Evolutionary conservation across 805 yeast genomes (phyloP), one percentile per base, ranked within the genome.

Genomic region (Candida sphagnicola): DNA sequence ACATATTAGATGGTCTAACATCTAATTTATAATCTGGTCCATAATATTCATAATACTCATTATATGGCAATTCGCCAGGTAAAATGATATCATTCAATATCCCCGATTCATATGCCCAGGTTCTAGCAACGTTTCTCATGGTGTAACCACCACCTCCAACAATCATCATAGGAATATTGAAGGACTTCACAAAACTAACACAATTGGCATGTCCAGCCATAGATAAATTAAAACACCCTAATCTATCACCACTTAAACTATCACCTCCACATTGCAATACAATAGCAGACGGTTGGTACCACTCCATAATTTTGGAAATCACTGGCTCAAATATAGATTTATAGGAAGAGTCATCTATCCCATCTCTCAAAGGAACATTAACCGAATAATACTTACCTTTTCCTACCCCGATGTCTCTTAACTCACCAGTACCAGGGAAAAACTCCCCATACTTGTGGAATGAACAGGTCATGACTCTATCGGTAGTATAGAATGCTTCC

Each of bases 191-290:
- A 62, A 78, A 91, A 50, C 83, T 80, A 37, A 91, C 87, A 70
- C 99, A 93, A 62, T 91, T 95, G 29, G 97, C 98, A 59, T 95
- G 99, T 0, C 96, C 98, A 40, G 71, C 72, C 78, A 91, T 90
- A 40, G 93, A 87, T 46, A 93, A 75, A 58, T 95, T 93, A 69
- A 95, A 95, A 54, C 96, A 87, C 23, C 99, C 99, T 42, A 95
- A 71, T 50, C 95, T 77, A 68, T 93, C 99, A 30, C 97, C 96
- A 29, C 95, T 88, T 37, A 93, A 72, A 1, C 98, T 90, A 60
- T 93, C 99, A 19, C 97, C 99, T 34, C 99, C 99, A 69, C 97
- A 89, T 64, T 93, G 99, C 47, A 90, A 77, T n/a, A 93, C 96
- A 44, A 93, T 84, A 0, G 95, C 97, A 6, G 95, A 80, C 1